phyloP scores from a whole-genome alignment of 495 filamentous ascomycete genomes.

The Aeminium ludgeri region DNA sequence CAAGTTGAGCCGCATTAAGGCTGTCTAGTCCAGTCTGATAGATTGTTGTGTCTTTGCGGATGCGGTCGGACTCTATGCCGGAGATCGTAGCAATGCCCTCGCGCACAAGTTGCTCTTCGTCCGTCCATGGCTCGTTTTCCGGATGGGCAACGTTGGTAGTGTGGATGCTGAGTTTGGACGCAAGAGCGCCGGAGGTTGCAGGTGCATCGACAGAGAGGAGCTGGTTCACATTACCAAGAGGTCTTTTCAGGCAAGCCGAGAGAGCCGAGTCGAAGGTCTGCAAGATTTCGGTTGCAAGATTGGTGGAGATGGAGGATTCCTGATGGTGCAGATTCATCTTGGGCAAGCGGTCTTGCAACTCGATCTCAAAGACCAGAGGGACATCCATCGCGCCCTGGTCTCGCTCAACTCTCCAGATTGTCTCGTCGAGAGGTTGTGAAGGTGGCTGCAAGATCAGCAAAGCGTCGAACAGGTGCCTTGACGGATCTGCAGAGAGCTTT shows the following conservation, averaged over 20 bases:
- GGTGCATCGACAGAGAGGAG: no score
- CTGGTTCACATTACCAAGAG: neutral
- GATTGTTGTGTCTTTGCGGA: constrained; percentile 23
- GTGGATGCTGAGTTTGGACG: no score
- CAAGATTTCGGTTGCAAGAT: neutral
- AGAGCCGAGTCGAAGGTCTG: neutral
- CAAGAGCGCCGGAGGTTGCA: no score
- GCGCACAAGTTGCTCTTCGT: constrained; percentile 34
- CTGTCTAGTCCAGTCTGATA: constrained; percentile 30
- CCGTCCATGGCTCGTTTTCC: constrained; percentile 28
- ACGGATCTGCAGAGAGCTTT: constrained; percentile 23
- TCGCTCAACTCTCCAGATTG: constrained; percentile 46
- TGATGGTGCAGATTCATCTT: constrained; percentile 11
- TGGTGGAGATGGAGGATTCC: constrained; percentile 9
- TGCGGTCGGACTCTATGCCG: constrained; percentile 5
- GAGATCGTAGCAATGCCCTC: constrained; percentile 41
- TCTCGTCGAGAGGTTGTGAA: constrained; percentile 31
- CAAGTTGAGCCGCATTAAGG: constrained; percentile 29
- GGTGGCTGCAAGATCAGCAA: constrained; percentile 55
- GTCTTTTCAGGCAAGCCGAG: neutral
- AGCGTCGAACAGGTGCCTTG: constrained; percentile 51
- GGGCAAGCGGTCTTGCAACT: neutral
- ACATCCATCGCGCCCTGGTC: constrained; percentile 61
- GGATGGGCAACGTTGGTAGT: neutral
- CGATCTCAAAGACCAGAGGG: constrained; percentile 12